Percentiles rank a stretch among this genome's conserved stretches.
These are phyloP conservation scores for Davidsoniella virescens DNA, from an alignment of 2,329 filamentous ascomycete species.

Conservation along the genomic window DNA sequence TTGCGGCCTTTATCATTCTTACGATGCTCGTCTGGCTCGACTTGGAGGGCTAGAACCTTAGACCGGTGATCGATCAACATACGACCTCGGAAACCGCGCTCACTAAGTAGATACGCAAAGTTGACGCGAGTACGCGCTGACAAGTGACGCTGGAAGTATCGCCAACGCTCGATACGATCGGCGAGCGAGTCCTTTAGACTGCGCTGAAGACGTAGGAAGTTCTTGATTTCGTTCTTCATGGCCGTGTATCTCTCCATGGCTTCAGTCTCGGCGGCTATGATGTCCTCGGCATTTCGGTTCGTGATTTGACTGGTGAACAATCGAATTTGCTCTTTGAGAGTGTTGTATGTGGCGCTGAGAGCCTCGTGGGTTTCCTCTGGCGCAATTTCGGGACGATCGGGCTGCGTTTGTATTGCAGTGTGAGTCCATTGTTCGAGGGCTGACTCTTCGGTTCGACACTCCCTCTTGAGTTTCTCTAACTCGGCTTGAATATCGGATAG, in stretches of 20 bases:
- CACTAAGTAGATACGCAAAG: conserved; percentile 76
- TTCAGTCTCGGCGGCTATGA: conserved; percentile 19
- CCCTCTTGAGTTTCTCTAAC: neutral
- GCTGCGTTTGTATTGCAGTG: conserved; percentile 25
- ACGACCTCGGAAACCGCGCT: conserved; percentile 73
- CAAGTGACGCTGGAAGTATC: conserved; percentile 67
- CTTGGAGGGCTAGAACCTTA: conserved; percentile 62
- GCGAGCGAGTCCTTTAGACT: conserved; percentile 43
- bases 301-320: too few species aligned
- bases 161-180: conserved; percentile 60
- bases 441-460: conserved; percentile 21
- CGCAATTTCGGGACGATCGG: conserved; percentile 2
- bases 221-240: conserved; percentile 24
- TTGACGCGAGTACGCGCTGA: conserved; percentile 71
- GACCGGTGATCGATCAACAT: conserved; percentile 61
- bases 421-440: neutral
- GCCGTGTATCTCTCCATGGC: conserved; percentile 25
- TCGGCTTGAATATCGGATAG: conserved; percentile 18
- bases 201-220: conserved; percentile 26
- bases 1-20: conserved; percentile 55
- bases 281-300: too few species aligned
- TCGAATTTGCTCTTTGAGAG: conserved; percentile 22
- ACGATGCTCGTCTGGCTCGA: conserved; percentile 55
- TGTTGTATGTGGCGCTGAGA: conserved; percentile 36
- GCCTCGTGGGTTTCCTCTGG: conserved; percentile 45